Base-by-base conservation (phyloP, 768 basidiomycete genomes). In the Suillus cothurnatus region DNA sequence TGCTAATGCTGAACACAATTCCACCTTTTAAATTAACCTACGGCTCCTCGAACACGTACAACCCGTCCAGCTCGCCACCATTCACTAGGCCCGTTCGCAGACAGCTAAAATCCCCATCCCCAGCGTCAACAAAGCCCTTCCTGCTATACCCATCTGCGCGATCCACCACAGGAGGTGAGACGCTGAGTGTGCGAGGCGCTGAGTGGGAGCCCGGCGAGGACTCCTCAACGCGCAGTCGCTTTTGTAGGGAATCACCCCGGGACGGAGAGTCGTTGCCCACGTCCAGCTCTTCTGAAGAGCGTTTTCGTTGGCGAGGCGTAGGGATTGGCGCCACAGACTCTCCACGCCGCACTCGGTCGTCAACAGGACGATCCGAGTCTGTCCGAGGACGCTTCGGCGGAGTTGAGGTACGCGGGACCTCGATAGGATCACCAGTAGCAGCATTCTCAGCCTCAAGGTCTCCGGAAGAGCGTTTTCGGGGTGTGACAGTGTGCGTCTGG, bases 261-360 rank as follows among this genome's bases (percentile, higher is more conserved):
- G 67, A 67, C 34, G 65, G 71, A 3, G 67, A 68, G 19, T 65
- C 56, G 3, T 65, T 67, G 38, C 60, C 56, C 32, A 69, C 53
- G 0, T 82, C 81, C 26, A 85, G 74, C 68, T 86, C 85, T 66
- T 85, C 84, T 38, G 84, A 86, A 41, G 81, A 80, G 26, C 85
- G 80, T 66, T 86, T 86, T 64, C 79, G 75, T 68, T 79, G 71
- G 23, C 79, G 74, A 21, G 70, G 69, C 4, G 70, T 66, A 2
- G 64, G 23, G 17, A 9, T 28, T 6, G 59, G 63, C 6, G 28
- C 60, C 31, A 61, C 34, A 9, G 60, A 45, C 38, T 39, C 38
- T 28, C 59, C 56, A 21, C 39, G 62, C 62, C 55, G 57, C 38
- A 36, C 45, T 62, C 64, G 41, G 7, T 47, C 59, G 12, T 38